Base-by-base conservation (phyloP, 257 asterid genomes). In the Nicotiana otophora region DNA sequence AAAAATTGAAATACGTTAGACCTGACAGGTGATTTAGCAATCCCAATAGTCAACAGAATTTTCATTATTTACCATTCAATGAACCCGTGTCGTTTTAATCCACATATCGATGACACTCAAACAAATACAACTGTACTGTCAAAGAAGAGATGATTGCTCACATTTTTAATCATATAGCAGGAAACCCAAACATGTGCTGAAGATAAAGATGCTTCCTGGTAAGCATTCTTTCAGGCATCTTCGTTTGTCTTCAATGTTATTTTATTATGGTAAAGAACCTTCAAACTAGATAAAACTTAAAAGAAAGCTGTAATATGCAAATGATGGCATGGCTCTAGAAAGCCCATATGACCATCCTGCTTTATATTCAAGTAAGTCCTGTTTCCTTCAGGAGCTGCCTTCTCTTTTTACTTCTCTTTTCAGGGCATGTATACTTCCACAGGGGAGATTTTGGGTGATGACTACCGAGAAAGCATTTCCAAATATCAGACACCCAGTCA, bases 331-430 rank as follows among this genome's bases (percentile, higher is more conserved):
- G 16, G 62, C 39, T 46, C 62, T 48, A 62, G 62, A 46, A 70
- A 70, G 57, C 19, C 80, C 62, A 74, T 74, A 74, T 74, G 61
- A 48, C 42, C 80, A 48, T 74, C 80, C 80, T 26, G 80, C 80
- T 75, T 51, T 51, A 75, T 75, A 48, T 75, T 11, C 63, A 75
- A 23, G 16, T 11, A 51, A 46, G 39, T 48, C 62, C 48, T 74
- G 26, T 74, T 48, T 23, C 46, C 80, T 75, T 20, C 10, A 2
- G 16, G 63, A 51, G 63, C 46, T 51, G 26, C 42, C 63, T 75
- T 51, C 63, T 75, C 46, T 61, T 75, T 75, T 74, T 75, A 7
- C 53, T 75, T 75, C 80, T 75, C 62, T 26, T 75, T 75, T 58
- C 2, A 14, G 30, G 39, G 80, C 80, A 75, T 51, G 62, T 75